Base-by-base conservation (phyloP, 352 stramenopile genomes). In the Globisporangium recalcitrans region DNA sequence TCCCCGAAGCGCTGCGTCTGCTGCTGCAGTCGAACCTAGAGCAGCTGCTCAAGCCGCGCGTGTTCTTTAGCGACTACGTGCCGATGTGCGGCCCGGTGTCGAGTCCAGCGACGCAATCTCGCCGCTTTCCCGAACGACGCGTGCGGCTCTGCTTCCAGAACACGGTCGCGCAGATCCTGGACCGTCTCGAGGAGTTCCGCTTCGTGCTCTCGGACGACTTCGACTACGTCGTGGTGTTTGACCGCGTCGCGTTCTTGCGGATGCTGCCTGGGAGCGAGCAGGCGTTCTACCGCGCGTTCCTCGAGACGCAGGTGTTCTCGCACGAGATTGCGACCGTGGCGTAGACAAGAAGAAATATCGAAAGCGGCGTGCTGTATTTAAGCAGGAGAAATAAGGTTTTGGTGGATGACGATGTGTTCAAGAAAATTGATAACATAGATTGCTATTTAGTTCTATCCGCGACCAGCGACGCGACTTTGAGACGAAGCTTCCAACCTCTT, bases 121-220 rank as follows among this genome's bases (percentile, higher is more conserved):
- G 69, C 0, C 55, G 65, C 3, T 92, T 92, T 54, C 80, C 82
- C 3, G 78, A 90, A 60, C 63, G 57, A 3, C 76, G 77, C 24
- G 78, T 92, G 52, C 79, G 83, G 6, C 70, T 71, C 14, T 88
- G 77, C 36, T 92, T 92, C 49, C 69, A 72, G 13, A 66, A 74
- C 11, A 74, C 75, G 5, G 49, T 92, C 19, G 65, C 76, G 31
- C 69, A 82, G 66, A 62, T 90, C 2, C 63, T 90, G 46, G 70
- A 75, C 16, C 76, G 69, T 7, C 67, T 95, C 1, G 82, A 91
- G 53, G 81, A 90, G 62, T 93, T 87, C 61, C 82, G 85, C 32
- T 95, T 91, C 59, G 82, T 92, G 61, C 69, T 95, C 26, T 91
- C 85, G 51, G 85, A 95, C 62, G 85, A 95, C 64, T 91, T 92